A percentile compares a stretch with the other conserved stretches of the same genome.
Evolutionary conservation across 2,329 filamentous ascomycete genomes (phyloP).

Genomic region (Paecilomyces sp.): DNA sequence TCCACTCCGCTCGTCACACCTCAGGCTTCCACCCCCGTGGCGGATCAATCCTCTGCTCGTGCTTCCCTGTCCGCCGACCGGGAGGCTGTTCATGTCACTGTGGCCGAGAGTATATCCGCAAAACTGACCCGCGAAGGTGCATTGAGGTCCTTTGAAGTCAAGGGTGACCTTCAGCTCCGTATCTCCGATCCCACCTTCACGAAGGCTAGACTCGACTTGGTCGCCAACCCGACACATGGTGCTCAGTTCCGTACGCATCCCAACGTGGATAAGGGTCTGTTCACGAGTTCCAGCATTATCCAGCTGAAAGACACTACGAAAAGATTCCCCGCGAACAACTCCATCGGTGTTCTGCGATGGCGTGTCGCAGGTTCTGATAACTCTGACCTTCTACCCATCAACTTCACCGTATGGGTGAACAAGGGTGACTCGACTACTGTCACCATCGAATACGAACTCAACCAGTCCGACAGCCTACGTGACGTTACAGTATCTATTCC

Average conservation of each 20-base stretch:
- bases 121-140: slow-evolving; percentile 83
- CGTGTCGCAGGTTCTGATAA: slow-evolving; percentile 73
- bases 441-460: slow-evolving; percentile 93
- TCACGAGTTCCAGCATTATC: slow-evolving; percentile 74
- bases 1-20: slow-evolving; percentile 60
- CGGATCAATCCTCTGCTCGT: slow-evolving; percentile 47
- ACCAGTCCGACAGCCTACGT: slow-evolving; percentile 66
- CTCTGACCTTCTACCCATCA: slow-evolving; percentile 75
- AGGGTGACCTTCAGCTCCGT: slow-evolving; percentile 83
- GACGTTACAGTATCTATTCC: slow-evolving; percentile 87
- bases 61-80: slow-evolving; percentile 64
- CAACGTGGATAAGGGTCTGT: slow-evolving; percentile 85
- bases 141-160: slow-evolving; percentile 79
- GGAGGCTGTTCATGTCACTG: slow-evolving; percentile 79
- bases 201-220: slow-evolving; percentile 80
- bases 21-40: slow-evolving; percentile 47
- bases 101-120: slow-evolving; percentile 85
- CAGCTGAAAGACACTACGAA: slow-evolving; percentile 84
- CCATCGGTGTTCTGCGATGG: slow-evolving; percentile 90
- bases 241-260: slow-evolving; percentile 93
- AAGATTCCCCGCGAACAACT: slow-evolving; percentile 90
- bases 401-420: slow-evolving; percentile 97
- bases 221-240: slow-evolving; percentile 68
- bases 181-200: slow-evolving; percentile 84
- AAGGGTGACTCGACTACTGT: slow-evolving; percentile 80